These are phyloP conservation scores for Saposhnikovia divaricata DNA, from an alignment of 129 eudicot genomes.

Conservation along the genomic window DNA sequence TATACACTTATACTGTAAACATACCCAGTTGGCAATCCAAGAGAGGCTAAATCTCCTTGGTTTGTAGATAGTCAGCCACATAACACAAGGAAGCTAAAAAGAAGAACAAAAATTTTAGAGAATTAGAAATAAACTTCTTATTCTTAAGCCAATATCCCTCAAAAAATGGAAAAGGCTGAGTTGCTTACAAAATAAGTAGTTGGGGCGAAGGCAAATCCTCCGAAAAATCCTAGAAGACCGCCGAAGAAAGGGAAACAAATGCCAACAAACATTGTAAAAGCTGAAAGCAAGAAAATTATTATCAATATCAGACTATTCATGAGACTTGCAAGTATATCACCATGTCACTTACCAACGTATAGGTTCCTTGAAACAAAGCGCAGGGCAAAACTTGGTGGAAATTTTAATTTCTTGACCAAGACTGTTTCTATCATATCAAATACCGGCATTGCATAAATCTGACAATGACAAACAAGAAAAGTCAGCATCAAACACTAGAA, in stretches of 20 bases:
- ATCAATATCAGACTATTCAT: not conserved
- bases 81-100: slow-evolving; percentile 73
- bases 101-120: not conserved
- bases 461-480: not conserved
- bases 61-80: slow-evolving; percentile 69
- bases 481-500: not conserved
- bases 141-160: not conserved
- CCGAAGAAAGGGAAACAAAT: slow-evolving; percentile 56
- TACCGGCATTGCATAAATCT: slow-evolving; percentile 82
- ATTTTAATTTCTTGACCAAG: slow-evolving; percentile 51
- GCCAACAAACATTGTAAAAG: slow-evolving; percentile 52
- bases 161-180: not conserved
- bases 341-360: slow-evolving; percentile 51
- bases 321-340: not conserved
- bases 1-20: slow-evolving; percentile 6
- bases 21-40: slow-evolving; percentile 75
- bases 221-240: slow-evolving; percentile 65
- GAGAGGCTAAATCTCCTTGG: slow-evolving; percentile 59
- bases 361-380: slow-evolving; percentile 50
- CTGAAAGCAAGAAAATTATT: slow-evolving; percentile 21
- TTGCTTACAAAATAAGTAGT: slow-evolving; percentile 57
- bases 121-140: not conserved
- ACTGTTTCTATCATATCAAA: slow-evolving; percentile 74
- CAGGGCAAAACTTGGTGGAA: slow-evolving; percentile 40
- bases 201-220: slow-evolving; percentile 74